Conservation (phyloP, 2,329 filamentous ascomycete species). For the Ascochyta pisi region DNA sequence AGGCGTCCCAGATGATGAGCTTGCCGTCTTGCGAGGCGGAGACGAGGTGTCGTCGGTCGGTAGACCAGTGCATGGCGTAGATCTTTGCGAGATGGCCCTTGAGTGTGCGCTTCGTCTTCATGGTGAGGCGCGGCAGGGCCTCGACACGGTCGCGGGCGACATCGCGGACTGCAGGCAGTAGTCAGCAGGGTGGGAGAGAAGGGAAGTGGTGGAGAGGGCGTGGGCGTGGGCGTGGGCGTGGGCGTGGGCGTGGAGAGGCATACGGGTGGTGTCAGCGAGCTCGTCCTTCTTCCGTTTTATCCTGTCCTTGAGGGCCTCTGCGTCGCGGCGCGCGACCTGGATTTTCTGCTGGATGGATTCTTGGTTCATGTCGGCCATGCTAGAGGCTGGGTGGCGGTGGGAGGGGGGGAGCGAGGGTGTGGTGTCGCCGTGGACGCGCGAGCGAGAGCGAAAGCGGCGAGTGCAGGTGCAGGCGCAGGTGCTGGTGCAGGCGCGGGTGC, state of each 20-base stretch:
- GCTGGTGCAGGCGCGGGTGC: background rate
- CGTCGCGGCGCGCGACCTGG: slow-evolving; percentile 97
- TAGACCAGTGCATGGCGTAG: slow-evolving; percentile 99
- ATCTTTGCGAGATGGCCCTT: slow-evolving; percentile 99
- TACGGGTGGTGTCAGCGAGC: slow-evolving; percentile 95
- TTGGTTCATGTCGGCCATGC: slow-evolving; percentile 58
- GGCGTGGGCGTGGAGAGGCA: slow-evolving; percentile 52
- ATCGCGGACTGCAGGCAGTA: slow-evolving; percentile 73
- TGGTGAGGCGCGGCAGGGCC: slow-evolving; percentile 87
- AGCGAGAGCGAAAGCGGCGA: slow-evolving; percentile 16
- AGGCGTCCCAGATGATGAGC: slow-evolving; percentile 99
- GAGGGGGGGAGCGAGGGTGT: slow-evolving; percentile 1
- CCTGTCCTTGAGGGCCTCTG: slow-evolving; percentile 94
- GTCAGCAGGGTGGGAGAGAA: slow-evolving; percentile 33
- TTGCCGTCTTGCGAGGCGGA: slow-evolving; percentile 99
- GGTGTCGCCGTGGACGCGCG: slow-evolving; percentile 25
- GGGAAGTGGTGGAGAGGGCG: no score
- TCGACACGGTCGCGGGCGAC: slow-evolving; percentile 94
- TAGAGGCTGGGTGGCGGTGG: slow-evolving; percentile 21
- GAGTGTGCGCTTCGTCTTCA: slow-evolving; percentile 96
- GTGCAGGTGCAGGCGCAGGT: no score
- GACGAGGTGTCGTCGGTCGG: slow-evolving; percentile 93
- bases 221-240: background rate
- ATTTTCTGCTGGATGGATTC: slow-evolving; percentile 67
- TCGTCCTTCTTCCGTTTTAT: slow-evolving; percentile 99